Evolutionary conservation across 352 stramenopile species (phyloP), one percentile per base, ranked within the genome.

Genomic region (Pythium aristosporum): DNA sequence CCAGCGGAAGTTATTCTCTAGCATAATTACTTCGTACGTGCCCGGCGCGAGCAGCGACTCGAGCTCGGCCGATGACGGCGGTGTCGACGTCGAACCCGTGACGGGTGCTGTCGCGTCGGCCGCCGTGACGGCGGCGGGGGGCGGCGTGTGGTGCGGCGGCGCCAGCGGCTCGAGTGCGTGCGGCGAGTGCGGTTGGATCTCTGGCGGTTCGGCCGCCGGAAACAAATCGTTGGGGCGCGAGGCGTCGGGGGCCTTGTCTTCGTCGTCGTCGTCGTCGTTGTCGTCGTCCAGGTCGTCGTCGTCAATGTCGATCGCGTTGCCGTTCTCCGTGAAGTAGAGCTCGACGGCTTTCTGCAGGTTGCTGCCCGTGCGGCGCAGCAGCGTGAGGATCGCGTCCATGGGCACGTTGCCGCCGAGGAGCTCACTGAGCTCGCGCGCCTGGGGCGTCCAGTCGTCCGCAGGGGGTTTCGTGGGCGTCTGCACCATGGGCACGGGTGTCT

Each of bases 1-100:
- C 87, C 87, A 96, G 62, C 76, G 71, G 30, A 94, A 85, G 42
- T 89, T 81, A 44, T 71, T 77, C 51, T 86, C 88, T 21, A 75
- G 69, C 73, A 94, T 87, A n/a, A 87, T 75, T 28, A 92, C 84
- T 63, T 96, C 85, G 62, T 93, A 96, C 39, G 81, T 92, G 20
- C 78, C 85, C 37, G 78, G 82, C 34, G 73, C 75, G 56, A 80
- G 72, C 51, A 93, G 50, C 21, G 71, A 73, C 28, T 92, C 80
- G 39, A 68, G 52, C n/a, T 76, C 71, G n/a, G 65, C 52, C 21
- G 65, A 55, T 23, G 51, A 65, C 53, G 68, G 58, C 11, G 80
- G 68, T 58, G 68, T 72, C 28, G 67, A 61, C 32, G 68, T 59
- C 21, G 63, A 59, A 9, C 34, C 34, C 37, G 11, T 25, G 51